A percentile compares a stretch with the other conserved stretches of the same genome.
phyloP scores from a whole-genome alignment of 1,139 yeast genomes.

The Nakaseomyces sp. region DNA sequence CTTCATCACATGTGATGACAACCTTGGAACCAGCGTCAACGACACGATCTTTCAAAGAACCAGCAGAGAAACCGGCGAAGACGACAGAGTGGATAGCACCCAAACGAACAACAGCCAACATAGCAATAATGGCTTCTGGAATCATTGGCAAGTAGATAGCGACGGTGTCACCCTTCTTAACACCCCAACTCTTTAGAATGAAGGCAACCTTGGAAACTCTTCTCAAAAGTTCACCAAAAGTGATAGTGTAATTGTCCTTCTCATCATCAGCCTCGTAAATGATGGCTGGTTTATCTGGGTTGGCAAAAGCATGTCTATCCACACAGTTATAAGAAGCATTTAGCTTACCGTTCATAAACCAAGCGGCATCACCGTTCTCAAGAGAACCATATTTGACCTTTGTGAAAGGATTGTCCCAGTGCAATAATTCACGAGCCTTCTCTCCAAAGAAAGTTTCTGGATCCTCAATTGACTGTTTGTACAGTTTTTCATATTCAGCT shows the following conservation, averaged over 20 bases:
- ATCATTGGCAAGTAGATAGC: slow-evolving; percentile 97
- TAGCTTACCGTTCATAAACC: slow-evolving; percentile 91
- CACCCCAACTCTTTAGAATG: slow-evolving; percentile 78
- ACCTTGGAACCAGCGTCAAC: slow-evolving; percentile 80
- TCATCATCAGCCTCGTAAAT: slow-evolving; percentile 96
- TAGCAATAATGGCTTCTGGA: slow-evolving; percentile 87
- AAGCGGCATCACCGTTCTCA: slow-evolving; percentile 72
- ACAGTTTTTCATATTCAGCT: slow-evolving; percentile 67
- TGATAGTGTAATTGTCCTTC: slow-evolving; percentile 58
- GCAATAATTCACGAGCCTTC: slow-evolving; percentile 64
- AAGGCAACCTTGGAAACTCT: slow-evolving; percentile 88
- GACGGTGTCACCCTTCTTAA: slow-evolving; percentile 88
- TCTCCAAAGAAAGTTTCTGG: slow-evolving; percentile 84
- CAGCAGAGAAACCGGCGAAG: slow-evolving; percentile 94
- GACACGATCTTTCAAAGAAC: slow-evolving; percentile 84
- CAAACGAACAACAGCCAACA: slow-evolving; percentile 82
- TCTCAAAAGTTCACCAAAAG: slow-evolving; percentile 78
- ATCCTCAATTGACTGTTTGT: slow-evolving; percentile 66
- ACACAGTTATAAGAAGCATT: slow-evolving; percentile 95
- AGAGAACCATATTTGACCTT: slow-evolving; percentile 68
- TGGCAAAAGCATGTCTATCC: slow-evolving; percentile 84
- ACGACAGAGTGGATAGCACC: slow-evolving; percentile 95
- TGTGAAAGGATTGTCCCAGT: slow-evolving; percentile 79
- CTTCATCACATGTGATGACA: slow-evolving; percentile 89
- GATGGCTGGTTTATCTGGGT: slow-evolving; percentile 82